A percentile compares a stretch with the other conserved stretches of the same genome.
Evolutionary conservation across 345 rosid species (phyloP).

Genomic region (Arabidopsis arenosa): DNA sequence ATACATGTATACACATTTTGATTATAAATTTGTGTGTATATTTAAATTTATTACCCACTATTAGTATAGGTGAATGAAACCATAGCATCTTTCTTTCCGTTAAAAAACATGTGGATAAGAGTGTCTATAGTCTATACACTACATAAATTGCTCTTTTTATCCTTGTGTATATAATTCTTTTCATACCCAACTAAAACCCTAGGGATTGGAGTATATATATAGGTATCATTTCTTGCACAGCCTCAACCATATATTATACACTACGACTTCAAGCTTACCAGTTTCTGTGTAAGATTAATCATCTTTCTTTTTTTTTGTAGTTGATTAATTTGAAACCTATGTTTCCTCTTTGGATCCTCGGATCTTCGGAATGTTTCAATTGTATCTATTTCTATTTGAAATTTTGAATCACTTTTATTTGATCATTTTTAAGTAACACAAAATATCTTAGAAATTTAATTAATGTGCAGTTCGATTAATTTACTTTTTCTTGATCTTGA

Average conservation of each 20-base stretch:
- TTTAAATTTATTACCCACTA: neutral
- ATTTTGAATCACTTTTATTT: neutral
- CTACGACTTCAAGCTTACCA: constrained; percentile 2
- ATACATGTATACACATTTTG: neutral
- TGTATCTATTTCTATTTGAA: neutral
- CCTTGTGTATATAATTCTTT: constrained; percentile 21
- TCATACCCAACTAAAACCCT: constrained; percentile 38
- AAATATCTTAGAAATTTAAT: neutral
- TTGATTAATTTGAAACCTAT: neutral
- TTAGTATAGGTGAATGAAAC: neutral
- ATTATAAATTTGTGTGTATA: neutral
- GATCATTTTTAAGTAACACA: neutral
- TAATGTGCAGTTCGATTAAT: neutral
- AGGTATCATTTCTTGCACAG: constrained; percentile 3
- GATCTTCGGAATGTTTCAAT: constrained; percentile 7
- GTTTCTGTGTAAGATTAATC: constrained; percentile 2
- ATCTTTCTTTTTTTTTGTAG: neutral
- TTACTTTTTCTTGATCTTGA: constrained; percentile 17
- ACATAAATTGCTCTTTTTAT: constrained; percentile 4
- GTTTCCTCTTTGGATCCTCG: neutral
- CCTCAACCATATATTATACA: constrained; percentile 4
- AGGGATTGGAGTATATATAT: constrained; percentile 23
- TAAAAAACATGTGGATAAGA: constrained; percentile 7
- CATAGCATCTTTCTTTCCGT: constrained; percentile 16
- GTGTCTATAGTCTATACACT: neutral